Evolutionary conservation across 345 rosid species (phyloP), one percentile per base, ranked within the genome.

Genomic region (Turritis glabra): DNA sequence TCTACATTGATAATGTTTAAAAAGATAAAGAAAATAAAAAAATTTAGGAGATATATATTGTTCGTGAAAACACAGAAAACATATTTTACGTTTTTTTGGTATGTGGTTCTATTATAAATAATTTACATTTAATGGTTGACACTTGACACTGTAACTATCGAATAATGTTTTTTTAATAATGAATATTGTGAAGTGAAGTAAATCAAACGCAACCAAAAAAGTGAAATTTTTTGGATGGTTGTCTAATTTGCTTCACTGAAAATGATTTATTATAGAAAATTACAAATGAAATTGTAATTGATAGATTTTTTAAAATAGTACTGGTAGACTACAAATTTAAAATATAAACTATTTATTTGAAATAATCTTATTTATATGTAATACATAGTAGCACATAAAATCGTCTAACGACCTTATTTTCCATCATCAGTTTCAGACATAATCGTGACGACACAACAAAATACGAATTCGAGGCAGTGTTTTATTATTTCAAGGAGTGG

Each of bases 401-500:
- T 26, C 3, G 26, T 12, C 23, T 27, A 33, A 50, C 35, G 51
- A 33, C 33, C n/a, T 51, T 26, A 21, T 7, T 30, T 38, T 22
- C 3, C 14, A n/a, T 61, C 8, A 62, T 21, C 13, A 43, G 53
- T 40, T 19, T 19, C 25, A 52, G 33, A 54, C 57, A 64, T 64
- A 41, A 44, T 58, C 11, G 57, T 22, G 63, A 64, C 30, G 46
- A 47, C 22, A n/a, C 71, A 43, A 73, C 71, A 43, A 43, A 43
- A 33, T n/a, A 55, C 37, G 46, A 73, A 64, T 47, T 44, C 29
- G 19, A 46, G 53, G 1, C 50, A 55, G 11, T 68, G 69, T 52
- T 68, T 26, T 66, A 67, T 57, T n/a, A 47, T 33, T 10, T 57
- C 27, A 67, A 75, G 55, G 63, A 75, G 57, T 60, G 50, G 19